Base-by-base conservation (phyloP, 2,329 filamentous ascomycete species). In the Pseudocercospora crystallina region DNA sequence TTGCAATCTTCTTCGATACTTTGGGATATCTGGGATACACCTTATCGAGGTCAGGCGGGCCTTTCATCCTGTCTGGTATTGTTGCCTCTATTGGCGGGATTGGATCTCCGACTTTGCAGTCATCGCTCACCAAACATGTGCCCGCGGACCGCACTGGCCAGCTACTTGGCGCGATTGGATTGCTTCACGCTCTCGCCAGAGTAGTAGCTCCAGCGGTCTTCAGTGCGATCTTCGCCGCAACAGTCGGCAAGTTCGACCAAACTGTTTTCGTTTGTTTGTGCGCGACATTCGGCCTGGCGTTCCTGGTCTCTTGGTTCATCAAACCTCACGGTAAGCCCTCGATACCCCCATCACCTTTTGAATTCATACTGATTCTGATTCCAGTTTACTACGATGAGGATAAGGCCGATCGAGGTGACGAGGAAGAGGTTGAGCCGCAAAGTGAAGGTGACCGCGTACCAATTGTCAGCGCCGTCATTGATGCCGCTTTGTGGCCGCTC, bases 121-220 rank as follows among this genome's bases (percentile, higher is more conserved):
- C 88, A 1, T 81, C 87, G 0, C 75, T 96, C 43, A 96, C 90
- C 14, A 97, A 96, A 67, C 94, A 97, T 68, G 86, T 97, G 0
- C 89, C 91, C 0, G 78, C 84, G 0, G 87, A 94, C 57, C 81
- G 82, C 40, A 86, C 94, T 0, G 94, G 94, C 0, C 85, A 94
- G 67, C 75, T 97, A n/a, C 79, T 99, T 0, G 94, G 94, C 15
- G 91, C 90, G 1, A 86, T 86, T 12, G 94, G 92, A 0, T 76
- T 97, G 54, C 72, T 97, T 51, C 92, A 97, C 70, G 87, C 90
- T 1, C 72, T 96, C 32, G 82, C 88, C 2, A 79, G 90, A 54
- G 83, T 97, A 2, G 68, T 95, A 10, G 85, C 87, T 1, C 94
- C 94, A 0, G 80, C 89, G 0, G 65, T 92, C 1, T 95, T 96